Percentiles rank a stretch among this genome's conserved stretches.
Conservation (phyloP, 208 protist species). For the Crithidia sp. region DNA sequence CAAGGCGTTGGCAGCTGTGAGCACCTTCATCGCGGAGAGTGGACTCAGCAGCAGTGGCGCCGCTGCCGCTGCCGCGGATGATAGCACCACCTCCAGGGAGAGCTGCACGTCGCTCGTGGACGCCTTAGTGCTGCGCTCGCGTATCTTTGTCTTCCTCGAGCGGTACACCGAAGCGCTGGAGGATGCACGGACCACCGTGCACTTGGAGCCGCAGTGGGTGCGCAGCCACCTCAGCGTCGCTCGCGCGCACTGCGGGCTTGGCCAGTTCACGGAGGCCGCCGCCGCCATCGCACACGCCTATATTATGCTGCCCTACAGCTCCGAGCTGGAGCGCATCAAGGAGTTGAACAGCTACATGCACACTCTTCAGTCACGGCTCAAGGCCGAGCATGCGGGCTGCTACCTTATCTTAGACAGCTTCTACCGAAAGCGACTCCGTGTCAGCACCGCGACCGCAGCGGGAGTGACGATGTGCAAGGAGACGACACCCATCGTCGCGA, state of each 20-base stretch:
- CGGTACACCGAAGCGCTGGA: constrained; percentile 49
- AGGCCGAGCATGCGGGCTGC: constrained; percentile 24
- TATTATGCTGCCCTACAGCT: constrained; percentile 57
- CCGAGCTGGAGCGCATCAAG: constrained; percentile 58
- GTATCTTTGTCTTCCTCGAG: constrained; percentile 64
- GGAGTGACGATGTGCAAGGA: constrained; percentile 44
- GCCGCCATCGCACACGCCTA: constrained; percentile 37
- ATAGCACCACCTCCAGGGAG: neutral
- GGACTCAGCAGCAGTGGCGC: neutral
- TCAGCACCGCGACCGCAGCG: constrained; percentile 13
- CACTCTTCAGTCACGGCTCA: constrained; percentile 48
- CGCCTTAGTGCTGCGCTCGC: constrained; percentile 63
- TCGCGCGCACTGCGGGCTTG: constrained; percentile 59
- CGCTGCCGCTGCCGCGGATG: neutral
- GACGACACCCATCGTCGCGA: constrained; percentile 45
- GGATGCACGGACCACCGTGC: constrained; percentile 53
- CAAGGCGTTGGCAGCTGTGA: constrained; percentile 30
- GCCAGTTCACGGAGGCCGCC: constrained; percentile 50
- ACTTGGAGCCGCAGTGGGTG: constrained; percentile 66
- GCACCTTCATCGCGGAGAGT: constrained; percentile 7
- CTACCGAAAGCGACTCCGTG: constrained; percentile 60
- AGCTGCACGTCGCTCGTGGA: constrained; percentile 34
- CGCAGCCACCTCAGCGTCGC: constrained; percentile 68
- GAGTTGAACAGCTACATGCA: constrained; percentile 65
- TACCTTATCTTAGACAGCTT: constrained; percentile 52